Evolutionary conservation across 306 rosid genomes (phyloP).

Genomic region (Quercus cerris): DNA sequence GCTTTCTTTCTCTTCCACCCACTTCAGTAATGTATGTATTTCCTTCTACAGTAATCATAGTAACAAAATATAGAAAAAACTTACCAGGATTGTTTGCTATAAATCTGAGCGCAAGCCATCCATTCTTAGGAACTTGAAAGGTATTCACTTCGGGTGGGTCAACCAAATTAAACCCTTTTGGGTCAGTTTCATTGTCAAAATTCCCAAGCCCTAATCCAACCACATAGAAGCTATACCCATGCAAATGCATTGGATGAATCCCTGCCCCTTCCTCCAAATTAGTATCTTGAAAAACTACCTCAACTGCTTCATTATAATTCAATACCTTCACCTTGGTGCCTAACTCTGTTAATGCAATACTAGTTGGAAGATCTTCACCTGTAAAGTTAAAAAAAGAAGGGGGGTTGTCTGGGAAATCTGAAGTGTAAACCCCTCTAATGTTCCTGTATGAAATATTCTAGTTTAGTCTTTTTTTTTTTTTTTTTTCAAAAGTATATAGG

Average conservation of each 20-base stretch:
- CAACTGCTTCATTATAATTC: conserved; percentile 31
- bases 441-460: conserved; percentile 7
- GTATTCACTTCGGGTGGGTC: conserved; percentile 33
- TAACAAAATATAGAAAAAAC: not conserved
- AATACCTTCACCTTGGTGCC: conserved; percentile 31
- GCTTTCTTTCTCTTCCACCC: no score
- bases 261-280: conserved; percentile 14
- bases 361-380: conserved; percentile 14
- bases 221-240: conserved; percentile 40
- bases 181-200: not conserved
- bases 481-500: not conserved
- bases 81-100: conserved; percentile 35
- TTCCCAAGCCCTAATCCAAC: conserved; percentile 35
- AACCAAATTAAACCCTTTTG: conserved; percentile 25
- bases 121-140: conserved; percentile 24
- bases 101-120: conserved; percentile 43
- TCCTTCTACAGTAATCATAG: no score
- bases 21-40: no score
- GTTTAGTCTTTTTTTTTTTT: not conserved
- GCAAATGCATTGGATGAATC: conserved; percentile 52
- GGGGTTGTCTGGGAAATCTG: conserved; percentile 28
- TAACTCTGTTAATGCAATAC: not conserved
- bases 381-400: conserved; percentile 35
- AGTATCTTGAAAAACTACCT: conserved; percentile 48
- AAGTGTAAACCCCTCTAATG: conserved; percentile 27